These are phyloP conservation scores for Saturnispora silvae DNA, from an alignment of 805 yeast genomes.

Conservation along the genomic window DNA sequence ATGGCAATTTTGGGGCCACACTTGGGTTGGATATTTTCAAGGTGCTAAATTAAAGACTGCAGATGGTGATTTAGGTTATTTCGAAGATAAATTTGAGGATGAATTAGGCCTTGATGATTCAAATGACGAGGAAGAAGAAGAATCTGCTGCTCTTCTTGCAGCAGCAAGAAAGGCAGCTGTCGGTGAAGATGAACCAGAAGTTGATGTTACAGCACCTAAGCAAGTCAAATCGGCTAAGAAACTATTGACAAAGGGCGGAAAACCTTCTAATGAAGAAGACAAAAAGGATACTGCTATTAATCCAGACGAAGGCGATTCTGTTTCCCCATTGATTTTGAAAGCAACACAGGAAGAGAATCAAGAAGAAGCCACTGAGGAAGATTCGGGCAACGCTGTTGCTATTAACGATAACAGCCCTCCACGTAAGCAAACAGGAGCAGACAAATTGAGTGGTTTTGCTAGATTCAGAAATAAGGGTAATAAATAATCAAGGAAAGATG, in stretches of 20 bases:
- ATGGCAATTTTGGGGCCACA: slow-evolving; percentile 36
- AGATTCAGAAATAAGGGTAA: slow-evolving; percentile 3
- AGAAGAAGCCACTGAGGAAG: not conserved
- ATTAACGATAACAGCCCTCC: slow-evolving; percentile 6
- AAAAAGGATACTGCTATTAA: slow-evolving; percentile 1
- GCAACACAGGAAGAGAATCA: not conserved
- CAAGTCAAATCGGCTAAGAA: slow-evolving; percentile 16
- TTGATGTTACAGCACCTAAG: slow-evolving; percentile 10
- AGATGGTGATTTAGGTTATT: slow-evolving; percentile 19
- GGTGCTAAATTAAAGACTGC: slow-evolving; percentile 11
- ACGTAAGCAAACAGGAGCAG: slow-evolving; percentile 4
- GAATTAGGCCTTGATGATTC: slow-evolving; percentile 21
- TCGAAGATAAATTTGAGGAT: slow-evolving; percentile 25
- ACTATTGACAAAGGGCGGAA: slow-evolving; percentile 1
- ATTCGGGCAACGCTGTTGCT: not conserved
- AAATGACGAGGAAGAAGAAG: slow-evolving; percentile 8
- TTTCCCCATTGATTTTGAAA: not conserved
- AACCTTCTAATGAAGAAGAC: not conserved
- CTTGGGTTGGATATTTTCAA: slow-evolving; percentile 39
- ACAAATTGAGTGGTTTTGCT: slow-evolving; percentile 1
- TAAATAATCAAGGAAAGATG: not conserved
- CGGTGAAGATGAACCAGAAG: slow-evolving; percentile 11
- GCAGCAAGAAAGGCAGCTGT: slow-evolving; percentile 16
- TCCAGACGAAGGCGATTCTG: not conserved
- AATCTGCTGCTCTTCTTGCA: slow-evolving; percentile 5